A percentile compares a stretch with the other conserved stretches of the same genome.
Conservation (phyloP, 2,329 filamentous ascomycete species). For the Aspergillus terreus region DNA sequence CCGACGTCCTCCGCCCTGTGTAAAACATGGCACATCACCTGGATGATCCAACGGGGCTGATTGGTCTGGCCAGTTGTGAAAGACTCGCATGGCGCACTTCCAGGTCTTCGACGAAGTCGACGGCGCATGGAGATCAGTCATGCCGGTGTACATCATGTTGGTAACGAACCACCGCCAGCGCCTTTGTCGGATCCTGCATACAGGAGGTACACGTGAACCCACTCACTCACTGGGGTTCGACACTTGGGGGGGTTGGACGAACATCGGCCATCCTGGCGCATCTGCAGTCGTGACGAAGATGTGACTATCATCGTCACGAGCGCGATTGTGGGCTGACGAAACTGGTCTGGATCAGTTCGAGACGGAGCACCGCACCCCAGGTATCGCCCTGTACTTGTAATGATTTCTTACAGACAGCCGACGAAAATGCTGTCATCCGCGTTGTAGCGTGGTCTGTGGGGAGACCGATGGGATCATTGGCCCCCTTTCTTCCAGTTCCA, state of each 20-base stretch:
- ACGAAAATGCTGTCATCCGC: background rate
- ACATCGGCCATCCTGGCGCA: background rate
- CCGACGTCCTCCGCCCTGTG: background rate
- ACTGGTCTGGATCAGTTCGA: background rate
- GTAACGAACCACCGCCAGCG: background rate
- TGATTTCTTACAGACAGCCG: background rate
- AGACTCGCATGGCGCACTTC: too few species aligned
- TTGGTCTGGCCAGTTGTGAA: constrained; percentile 7
- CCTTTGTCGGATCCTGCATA: background rate
- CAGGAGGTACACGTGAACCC: background rate
- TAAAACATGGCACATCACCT: background rate
- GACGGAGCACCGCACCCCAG: background rate
- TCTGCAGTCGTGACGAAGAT: background rate
- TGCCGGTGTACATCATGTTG: background rate
- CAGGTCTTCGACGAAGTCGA: too few species aligned
- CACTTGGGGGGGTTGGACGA: background rate
- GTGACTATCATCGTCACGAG: background rate
- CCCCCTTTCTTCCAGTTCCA: constrained; percentile 4
- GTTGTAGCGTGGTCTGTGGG: background rate
- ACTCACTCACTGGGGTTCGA: background rate
- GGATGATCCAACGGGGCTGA: constrained; percentile 5
- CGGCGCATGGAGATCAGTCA: background rate
- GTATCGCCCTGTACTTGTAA: background rate
- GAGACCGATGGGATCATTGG: background rate
- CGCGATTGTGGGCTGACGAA: background rate